Percentiles rank a stretch among this genome's conserved stretches.
Conservation (phyloP, 139 green algal genomes). For the Penium margaritaceum region DNA sequence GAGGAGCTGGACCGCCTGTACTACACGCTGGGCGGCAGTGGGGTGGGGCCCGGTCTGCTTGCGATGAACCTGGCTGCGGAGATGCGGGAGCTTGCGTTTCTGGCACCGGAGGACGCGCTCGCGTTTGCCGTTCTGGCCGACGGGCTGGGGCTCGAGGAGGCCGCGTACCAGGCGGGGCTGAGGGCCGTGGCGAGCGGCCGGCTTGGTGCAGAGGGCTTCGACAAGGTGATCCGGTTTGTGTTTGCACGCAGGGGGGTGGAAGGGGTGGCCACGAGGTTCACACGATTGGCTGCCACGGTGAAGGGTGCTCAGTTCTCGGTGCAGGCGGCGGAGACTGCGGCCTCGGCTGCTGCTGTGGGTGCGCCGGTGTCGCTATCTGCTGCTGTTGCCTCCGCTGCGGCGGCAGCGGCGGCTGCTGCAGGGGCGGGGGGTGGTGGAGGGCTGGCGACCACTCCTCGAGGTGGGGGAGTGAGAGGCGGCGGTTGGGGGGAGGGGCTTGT, state of each 20-base stretch:
- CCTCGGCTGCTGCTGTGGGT: neutral
- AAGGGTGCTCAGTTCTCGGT: neutral
- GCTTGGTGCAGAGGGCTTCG: neutral
- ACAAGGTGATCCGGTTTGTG: constrained; percentile 20
- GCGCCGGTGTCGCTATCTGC: no score
- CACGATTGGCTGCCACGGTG: neutral
- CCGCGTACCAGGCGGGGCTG: neutral
- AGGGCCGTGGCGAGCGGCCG: neutral
- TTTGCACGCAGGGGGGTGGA: constrained; percentile 4
- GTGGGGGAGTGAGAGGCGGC: no score
- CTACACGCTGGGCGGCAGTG: neutral
- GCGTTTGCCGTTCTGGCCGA: neutral
- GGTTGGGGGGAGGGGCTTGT: no score
- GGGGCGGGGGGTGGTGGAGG: no score
- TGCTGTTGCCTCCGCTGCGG: no score
- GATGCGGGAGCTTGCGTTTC: neutral
- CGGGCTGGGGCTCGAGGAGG: neutral
- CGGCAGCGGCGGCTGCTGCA: no score
- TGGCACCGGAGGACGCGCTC: neutral
- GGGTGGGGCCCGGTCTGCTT: constrained; percentile 2
- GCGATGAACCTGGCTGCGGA: constrained; percentile 18
- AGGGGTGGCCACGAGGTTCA: neutral
- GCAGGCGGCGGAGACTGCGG: neutral
- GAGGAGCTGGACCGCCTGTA: constrained; percentile 18
- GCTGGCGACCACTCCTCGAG: no score